Evolutionary conservation across 805 yeast species (phyloP).

Genomic region (Ogataea parapolymorpha): DNA sequence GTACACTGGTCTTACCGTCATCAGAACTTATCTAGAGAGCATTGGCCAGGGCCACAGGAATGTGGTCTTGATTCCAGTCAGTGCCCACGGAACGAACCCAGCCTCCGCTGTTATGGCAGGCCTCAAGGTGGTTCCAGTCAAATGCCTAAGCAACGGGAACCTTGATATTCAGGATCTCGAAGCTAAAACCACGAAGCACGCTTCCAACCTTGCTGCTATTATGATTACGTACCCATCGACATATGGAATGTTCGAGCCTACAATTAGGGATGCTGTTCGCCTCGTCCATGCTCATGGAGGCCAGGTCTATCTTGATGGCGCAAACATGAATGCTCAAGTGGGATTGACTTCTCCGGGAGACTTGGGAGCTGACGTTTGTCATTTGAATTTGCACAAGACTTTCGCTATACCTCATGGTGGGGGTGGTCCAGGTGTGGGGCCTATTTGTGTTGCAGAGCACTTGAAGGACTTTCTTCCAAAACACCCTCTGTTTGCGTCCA

Average conservation of each 20-base stretch:
- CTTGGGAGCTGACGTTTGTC: constrained; percentile 97
- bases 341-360: constrained; percentile 98
- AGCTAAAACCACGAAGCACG: constrained; percentile 66
- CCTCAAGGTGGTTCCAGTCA: constrained; percentile 86
- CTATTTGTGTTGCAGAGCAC: constrained; percentile 87
- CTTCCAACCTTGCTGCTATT: constrained; percentile 73
- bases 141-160: constrained; percentile 82
- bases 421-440: constrained; percentile 99
- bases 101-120: constrained; percentile 99
- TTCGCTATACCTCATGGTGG: constrained; percentile 99
- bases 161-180: constrained; percentile 76
- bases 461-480: constrained; percentile 78
- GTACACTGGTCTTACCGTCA: constrained; percentile 87
- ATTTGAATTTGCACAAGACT: constrained; percentile 93
- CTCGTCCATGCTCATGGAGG: constrained; percentile 85
- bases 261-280: constrained; percentile 80
- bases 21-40: constrained; percentile 68
- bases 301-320: constrained; percentile 96
- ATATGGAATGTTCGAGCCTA: constrained; percentile 93
- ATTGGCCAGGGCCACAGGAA: constrained; percentile 72
- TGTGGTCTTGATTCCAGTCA: constrained; percentile 90
- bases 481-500: constrained; percentile 63
- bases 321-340: constrained; percentile 98
- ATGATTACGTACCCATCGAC: constrained; percentile 99
- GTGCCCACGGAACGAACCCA: constrained; percentile 98